These are phyloP conservation scores for Ophiostoma piceae DNA, from an alignment of 2,329 filamentous ascomycete genomes.

Conservation along the genomic window DNA sequence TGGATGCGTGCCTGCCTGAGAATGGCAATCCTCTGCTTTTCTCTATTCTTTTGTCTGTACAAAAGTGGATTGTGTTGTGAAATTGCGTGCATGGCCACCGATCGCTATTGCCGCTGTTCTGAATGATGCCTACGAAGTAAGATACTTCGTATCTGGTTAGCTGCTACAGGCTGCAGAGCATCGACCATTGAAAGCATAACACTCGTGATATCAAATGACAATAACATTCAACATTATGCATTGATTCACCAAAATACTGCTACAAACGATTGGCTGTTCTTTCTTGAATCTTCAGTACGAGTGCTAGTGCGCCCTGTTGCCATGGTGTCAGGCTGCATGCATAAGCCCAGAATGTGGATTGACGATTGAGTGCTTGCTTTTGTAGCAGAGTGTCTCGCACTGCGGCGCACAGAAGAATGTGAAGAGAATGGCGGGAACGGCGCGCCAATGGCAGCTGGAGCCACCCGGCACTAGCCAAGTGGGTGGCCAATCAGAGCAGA, in stretches of 20 bases:
- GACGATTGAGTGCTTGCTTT: not conserved
- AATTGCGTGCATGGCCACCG: constrained; percentile 1
- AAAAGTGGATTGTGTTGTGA: not conserved
- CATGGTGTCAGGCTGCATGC: constrained; percentile 23
- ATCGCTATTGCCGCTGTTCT: not conserved
- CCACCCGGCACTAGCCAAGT: not conserved
- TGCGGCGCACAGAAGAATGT: constrained; percentile 10
- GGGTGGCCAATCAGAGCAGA: not conserved
- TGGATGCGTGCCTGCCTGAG: constrained; percentile 7
- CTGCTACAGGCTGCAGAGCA: no score
- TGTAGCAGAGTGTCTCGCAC: no score
- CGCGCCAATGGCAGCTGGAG: constrained; percentile 4
- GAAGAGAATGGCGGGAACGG: constrained; percentile 10
- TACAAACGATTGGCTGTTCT: not conserved
- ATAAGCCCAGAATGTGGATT: constrained; percentile 12
- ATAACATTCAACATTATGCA: not conserved
- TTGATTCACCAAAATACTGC: no score
- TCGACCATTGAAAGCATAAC: not conserved
- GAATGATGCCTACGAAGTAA: no score
- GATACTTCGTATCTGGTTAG: no score
- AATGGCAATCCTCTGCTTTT: not conserved
- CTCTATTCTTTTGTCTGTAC: not conserved
- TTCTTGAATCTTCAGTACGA: not conserved
- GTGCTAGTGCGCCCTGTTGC: constrained; percentile 22
- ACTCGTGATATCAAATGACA: not conserved